Evolutionary conservation across 257 asterid genomes (phyloP).

Genomic region (Solanum peruvianum): DNA sequence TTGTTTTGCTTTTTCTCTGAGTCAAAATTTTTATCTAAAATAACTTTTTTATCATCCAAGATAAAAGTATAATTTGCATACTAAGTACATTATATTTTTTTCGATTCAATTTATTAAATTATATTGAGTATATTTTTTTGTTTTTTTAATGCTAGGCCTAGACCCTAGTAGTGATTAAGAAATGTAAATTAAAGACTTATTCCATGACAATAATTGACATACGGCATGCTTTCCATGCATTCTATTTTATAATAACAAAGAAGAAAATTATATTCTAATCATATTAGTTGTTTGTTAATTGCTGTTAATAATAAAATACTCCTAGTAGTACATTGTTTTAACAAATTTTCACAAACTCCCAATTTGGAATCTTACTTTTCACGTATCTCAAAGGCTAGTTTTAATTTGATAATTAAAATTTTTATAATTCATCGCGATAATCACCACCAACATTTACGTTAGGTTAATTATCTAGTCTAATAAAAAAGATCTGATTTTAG

Average conservation of each 20-base stretch:
- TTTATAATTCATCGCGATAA: background rate
- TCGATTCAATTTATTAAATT: too few relatives aligned
- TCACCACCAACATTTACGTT: too few relatives aligned
- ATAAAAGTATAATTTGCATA: too few relatives aligned
- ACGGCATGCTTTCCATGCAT: background rate
- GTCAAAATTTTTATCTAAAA: too few relatives aligned
- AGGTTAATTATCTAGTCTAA: too few relatives aligned
- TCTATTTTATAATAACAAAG: background rate
- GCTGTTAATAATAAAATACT: background rate
- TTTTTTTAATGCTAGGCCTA: background rate
- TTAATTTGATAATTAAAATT: background rate
- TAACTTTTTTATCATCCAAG: rapidly evolving
- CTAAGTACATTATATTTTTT: too few relatives aligned
- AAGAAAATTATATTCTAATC: background rate
- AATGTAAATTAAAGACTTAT: background rate
- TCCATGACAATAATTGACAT: background rate
- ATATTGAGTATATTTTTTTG: background rate
- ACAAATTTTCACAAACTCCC: background rate
- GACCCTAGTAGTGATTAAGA: background rate
- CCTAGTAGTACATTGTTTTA: background rate
- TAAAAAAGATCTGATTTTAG: background rate
- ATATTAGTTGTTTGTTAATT: background rate
- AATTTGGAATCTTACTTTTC: background rate
- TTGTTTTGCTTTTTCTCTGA: too few relatives aligned
- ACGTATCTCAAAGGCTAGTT: background rate